Evolutionary conservation across 2,329 filamentous ascomycete genomes (phyloP).

Genomic region (Cercospora janseana): DNA sequence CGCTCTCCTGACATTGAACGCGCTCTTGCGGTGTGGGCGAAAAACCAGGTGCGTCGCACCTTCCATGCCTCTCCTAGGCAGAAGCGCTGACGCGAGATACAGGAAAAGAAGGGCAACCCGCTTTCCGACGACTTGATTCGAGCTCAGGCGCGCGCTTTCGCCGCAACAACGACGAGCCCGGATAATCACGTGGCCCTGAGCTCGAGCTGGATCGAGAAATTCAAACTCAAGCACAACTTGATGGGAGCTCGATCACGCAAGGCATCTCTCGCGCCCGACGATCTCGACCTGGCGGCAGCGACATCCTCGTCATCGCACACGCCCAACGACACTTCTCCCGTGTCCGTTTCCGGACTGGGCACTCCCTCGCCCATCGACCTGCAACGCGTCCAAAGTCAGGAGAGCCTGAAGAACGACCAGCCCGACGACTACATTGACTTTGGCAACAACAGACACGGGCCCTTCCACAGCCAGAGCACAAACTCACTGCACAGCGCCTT

Average conservation of each 20-base stretch:
- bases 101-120: conserved; percentile 70
- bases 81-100: conserved; percentile 32
- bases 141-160: conserved; percentile 78
- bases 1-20: conserved; percentile 90
- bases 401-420: conserved; percentile 62
- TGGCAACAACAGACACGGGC: conserved; percentile 55
- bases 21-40: conserved; percentile 81
- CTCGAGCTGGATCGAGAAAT: conserved; percentile 84
- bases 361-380: conserved; percentile 68
- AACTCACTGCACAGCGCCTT: conserved; percentile 67
- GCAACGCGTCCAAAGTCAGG: conserved; percentile 63
- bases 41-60: conserved; percentile 51
- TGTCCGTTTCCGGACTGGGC: conserved; percentile 64
- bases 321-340: conserved; percentile 65
- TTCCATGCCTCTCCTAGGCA: neutral
- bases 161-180: conserved; percentile 61
- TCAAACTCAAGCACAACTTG: conserved; percentile 82
- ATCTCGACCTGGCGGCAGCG: conserved; percentile 63
- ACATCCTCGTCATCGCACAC: conserved; percentile 59
- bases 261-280: conserved; percentile 59
- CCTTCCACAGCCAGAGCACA: conserved; percentile 63
- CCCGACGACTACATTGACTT: conserved; percentile 61
- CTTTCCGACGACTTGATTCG: conserved; percentile 78
- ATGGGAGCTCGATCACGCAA: conserved; percentile 55
- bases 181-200: conserved; percentile 73